These are phyloP conservation scores for Pseudotsuga menziesii DNA, from an alignment of 75 land plant genomes.

Conservation along the genomic window DNA sequence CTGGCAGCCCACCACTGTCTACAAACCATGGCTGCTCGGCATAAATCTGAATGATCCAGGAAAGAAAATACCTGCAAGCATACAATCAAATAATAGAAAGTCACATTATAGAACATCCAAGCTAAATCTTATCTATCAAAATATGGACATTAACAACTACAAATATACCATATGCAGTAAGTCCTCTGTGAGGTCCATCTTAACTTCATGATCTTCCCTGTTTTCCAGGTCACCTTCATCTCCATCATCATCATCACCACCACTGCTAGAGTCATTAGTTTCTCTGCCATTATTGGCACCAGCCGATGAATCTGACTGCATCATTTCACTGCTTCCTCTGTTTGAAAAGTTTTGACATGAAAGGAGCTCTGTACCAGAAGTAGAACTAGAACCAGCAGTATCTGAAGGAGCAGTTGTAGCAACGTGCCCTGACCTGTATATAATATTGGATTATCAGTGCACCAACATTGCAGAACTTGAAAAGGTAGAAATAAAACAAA, in stretches of 20 bases:
- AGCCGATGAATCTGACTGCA: not conserved
- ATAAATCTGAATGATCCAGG: conserved; percentile 72
- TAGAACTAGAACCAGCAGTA: conserved; percentile 4
- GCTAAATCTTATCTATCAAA: too few relatives aligned
- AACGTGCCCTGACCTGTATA: conserved; percentile 4
- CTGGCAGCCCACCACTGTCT: conserved; percentile 91
- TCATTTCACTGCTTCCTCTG: not conserved
- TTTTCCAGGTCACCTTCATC: conserved; percentile 7
- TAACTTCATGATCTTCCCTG: conserved; percentile 31
- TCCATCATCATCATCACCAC: conserved; percentile 24
- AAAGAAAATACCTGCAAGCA: conserved; percentile 82
- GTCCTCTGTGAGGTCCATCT: conserved; percentile 96
- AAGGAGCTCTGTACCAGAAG: not conserved
- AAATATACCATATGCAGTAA: conserved; percentile 79
- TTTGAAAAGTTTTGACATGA: not conserved
- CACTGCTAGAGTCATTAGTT: conserved; percentile 13
- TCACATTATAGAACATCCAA: too few relatives aligned
- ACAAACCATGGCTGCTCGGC: conserved; percentile 83
- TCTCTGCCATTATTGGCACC: not conserved
- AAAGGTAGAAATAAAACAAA: not conserved
- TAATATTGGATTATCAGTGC: not conserved
- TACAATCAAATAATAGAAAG: too few relatives aligned
- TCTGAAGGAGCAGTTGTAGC: conserved; percentile 2
- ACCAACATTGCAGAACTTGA: not conserved
- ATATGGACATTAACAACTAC: too few relatives aligned